Base-by-base conservation (phyloP, 1,139 yeast species). In the Pichia sp. region DNA sequence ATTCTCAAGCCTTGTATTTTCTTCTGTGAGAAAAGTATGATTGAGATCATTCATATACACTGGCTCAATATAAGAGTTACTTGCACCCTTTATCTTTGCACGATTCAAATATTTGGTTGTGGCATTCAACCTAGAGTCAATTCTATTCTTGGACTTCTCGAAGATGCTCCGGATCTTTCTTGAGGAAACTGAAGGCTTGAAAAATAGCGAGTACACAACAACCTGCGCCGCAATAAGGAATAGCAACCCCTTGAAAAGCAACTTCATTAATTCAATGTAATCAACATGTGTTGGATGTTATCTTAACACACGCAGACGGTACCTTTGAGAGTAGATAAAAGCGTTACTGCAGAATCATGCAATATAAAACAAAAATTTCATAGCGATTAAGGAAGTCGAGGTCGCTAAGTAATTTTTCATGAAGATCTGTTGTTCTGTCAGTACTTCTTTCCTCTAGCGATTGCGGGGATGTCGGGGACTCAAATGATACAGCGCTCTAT, bases 1-100 rank as follows among this genome's bases (percentile, higher is more conserved):
- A 67, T 80, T 81, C 52, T 83, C 85, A 7, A 56, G 46, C 15
- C 53, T 48, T 31, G 54, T 43, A 52, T 50, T 30, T 10, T 54
- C 49, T 16, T 51, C 52, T n/a, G 32, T 15, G 7, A 42, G 2
- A 3, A 56, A 8, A 4, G 45, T 5, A 16, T 41, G 45, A 38
- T 2, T 51, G 47, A 5, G 63, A 64, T 48, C 64, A 65, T 4
- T 48, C 11, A 3, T 63, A 56, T 45, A 56, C 15, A 42, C 54
- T 19, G 52, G 54, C 38, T 16, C 46, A 15, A 61, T 34, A 50
- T 69, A 69, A 8, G 71, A 66, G 49, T 69, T 69, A 8, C 65
- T 56, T 1, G 67, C 66, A 1, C 69, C 68, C 50, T 68, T 67
- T 29, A 67, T 49, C 44, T 50, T 61, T 0, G 66, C 61, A 4